These are phyloP conservation scores for Ciborinia camelliae DNA, from an alignment of 2,329 filamentous ascomycete species.

Conservation along the genomic window DNA sequence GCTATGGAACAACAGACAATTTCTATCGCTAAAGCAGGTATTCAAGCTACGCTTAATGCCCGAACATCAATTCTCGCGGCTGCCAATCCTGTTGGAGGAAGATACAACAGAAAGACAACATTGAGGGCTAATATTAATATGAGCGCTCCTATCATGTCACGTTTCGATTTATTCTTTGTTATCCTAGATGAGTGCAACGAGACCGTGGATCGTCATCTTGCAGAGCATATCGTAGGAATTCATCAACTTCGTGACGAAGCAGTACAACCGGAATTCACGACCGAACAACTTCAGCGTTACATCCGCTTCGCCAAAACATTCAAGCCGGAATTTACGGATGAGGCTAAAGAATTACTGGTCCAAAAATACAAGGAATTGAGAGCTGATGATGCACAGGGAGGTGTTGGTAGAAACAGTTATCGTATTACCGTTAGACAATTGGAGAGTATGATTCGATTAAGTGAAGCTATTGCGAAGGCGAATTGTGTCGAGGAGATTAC, in stretches of 20 bases:
- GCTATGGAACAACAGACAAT: slow-evolving; percentile 99
- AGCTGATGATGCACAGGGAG: slow-evolving; percentile 89
- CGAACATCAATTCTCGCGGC: slow-evolving; percentile 93
- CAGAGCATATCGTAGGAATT: slow-evolving; percentile 89
- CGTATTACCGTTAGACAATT: slow-evolving; percentile 95
- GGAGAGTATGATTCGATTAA: slow-evolving; percentile 91
- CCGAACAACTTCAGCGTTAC: slow-evolving; percentile 93
- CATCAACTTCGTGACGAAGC: slow-evolving; percentile 92
- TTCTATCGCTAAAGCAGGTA: slow-evolving; percentile 96
- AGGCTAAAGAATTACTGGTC: slow-evolving; percentile 81
- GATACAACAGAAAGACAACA: slow-evolving; percentile 96
- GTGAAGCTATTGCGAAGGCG: slow-evolving; percentile 96
- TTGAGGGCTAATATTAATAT: slow-evolving; percentile 96
- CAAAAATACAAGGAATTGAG: slow-evolving; percentile 94
- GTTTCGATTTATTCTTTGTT: slow-evolving; percentile 98
- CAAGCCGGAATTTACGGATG: slow-evolving; percentile 84
- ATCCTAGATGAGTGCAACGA: slow-evolving; percentile 97
- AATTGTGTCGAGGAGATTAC: slow-evolving; percentile 93
- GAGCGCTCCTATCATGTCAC: slow-evolving; percentile 98
- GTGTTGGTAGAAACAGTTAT: slow-evolving; percentile 91
- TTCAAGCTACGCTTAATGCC: slow-evolving; percentile 95
- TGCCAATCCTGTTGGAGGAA: slow-evolving; percentile 90
- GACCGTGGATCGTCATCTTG: slow-evolving; percentile 81
- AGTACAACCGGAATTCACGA: slow-evolving; percentile 88
- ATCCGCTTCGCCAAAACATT: slow-evolving; percentile 96